These are phyloP conservation scores for Rhynchospora pubera DNA, from an alignment of 176 grass and related monocot species.

Conservation along the genomic window DNA sequence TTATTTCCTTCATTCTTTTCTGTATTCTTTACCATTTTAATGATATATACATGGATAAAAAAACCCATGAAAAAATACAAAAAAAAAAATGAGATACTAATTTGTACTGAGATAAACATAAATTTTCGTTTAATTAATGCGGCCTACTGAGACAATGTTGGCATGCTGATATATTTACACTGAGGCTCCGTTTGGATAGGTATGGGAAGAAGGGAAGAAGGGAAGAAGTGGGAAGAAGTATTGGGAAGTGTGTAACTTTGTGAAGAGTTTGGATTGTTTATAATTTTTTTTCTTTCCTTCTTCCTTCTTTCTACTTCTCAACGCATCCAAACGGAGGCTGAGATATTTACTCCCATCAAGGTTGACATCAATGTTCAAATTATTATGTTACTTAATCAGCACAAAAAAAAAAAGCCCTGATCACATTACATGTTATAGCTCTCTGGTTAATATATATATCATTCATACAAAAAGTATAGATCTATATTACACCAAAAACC, in stretches of 20 bases:
- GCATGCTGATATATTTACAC: background rate
- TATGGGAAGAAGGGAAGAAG: no score
- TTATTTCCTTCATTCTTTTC: background rate
- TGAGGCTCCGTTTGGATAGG: no score
- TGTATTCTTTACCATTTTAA: background rate
- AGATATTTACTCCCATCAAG: background rate
- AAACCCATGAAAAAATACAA: no score
- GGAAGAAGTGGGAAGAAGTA: no score
- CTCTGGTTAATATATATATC: background rate
- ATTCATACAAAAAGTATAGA: no score
- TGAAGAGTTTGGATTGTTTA: no score
- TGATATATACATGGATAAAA: background rate
- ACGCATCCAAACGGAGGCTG: no score
- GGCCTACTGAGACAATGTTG: background rate
- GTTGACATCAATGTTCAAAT: background rate
- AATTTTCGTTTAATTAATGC: background rate
- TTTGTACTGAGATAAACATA: background rate
- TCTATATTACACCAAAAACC: background rate
- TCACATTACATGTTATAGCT: background rate
- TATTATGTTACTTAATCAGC: slow-evolving; percentile 1
- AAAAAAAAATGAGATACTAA: background rate
- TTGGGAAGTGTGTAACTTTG: no score
- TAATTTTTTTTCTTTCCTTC: no score
- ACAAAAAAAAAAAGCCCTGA: background rate
- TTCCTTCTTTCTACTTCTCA: no score